Evolutionary conservation across 108 stramenopile genomes (phyloP), one percentile per base, ranked within the genome.

Genomic region (Cyclotella distinguenda): DNA sequence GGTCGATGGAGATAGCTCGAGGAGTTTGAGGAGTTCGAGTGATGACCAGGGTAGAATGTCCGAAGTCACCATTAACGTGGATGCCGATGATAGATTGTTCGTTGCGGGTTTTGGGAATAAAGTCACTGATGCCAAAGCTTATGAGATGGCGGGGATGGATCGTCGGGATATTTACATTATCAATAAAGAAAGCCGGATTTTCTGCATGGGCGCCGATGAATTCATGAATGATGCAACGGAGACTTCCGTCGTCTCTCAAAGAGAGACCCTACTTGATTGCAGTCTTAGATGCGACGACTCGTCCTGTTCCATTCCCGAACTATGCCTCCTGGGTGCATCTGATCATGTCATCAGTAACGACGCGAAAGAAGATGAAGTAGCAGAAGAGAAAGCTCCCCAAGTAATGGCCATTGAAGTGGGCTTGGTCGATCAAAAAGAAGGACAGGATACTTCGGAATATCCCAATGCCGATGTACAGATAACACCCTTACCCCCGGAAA

Each of bases 51-150:
- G 60, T 42, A 53, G 39, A 30, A 39, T 30, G 22, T 57, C 53
- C 0, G 21, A 56, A 32, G 21, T 43, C 27, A 32, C 67, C 15
- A 39, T 36, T 8, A 30, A 12, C n/a, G n/a, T n/a, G n/a, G 33
- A 21, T 52, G 13, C 33, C 10, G 77, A 82, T 12, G 40, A 74
- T 65, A 66, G 74, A 35, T 53, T 88, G 18, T 87, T 93, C 54
- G 42, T 85, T 4, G 87, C 86, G 26, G 92, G 86, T 1, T 87
- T 93, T 70, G 92, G 92, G 43, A 93, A 93, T 57, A 89, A 83
- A 32, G 30, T 62, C 12, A 86, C 81, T 51, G 92, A 93, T 66
- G 72, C 79, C 12, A 79, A 70, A 32, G 88, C 88, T 0, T 90
- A 90, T 72, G 77, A 86, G 62, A 84, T 81, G 73, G 84, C 82